Base-by-base conservation (phyloP, 345 rosid genomes). In the Bretschneidera sinensis region DNA sequence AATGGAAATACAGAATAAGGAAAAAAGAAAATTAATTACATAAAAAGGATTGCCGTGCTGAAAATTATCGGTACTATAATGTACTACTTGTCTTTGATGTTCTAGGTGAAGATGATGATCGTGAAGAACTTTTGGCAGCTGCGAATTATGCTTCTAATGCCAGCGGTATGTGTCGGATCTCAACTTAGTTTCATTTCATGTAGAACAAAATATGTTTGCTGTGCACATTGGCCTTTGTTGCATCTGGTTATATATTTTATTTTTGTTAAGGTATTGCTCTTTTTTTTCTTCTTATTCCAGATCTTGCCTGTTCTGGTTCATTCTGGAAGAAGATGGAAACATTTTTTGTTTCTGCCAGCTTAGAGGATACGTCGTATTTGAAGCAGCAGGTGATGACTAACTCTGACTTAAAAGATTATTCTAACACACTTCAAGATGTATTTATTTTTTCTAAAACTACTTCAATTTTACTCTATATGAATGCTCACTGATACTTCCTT, bases 291-390 rank as follows among this genome's bases (percentile, higher is more conserved):
- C 21, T 51, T 73, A 55, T 60, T 69, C 57, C 66, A 83, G 89
- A 73, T 79, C 69, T 64, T 63, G 70, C 72, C 48, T 77, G 82
- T 67, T 72, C 79, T 60, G 69, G 70, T 62, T 28, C 71, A 23
- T 76, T 83, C 67, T 81, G 85, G 89, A 83, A 81, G 77, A 66
- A 71, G 51, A 56, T 78, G 66, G 89, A 78, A 59, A 58, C 55
- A 4, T 5, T 54, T 54, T 83, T 81, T 77, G 67, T 76, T 59
- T 51, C 78, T 11, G 48, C 62, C 59, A 67, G 74, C 68, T 45
- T 51, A 17, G 80, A 74, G 62, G 80, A 76, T 64, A 19, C 51
- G 24, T 58, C 74, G 53, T 65, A 68, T 75, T 65, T 81, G 80
- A 73, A 76, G 60, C 76, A 74, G 48, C 75, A 83, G 82, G 85